Evolutionary conservation across 2,329 filamentous ascomycete genomes (phyloP).

Genomic region (Ophiostoma novo-ulmi): DNA sequence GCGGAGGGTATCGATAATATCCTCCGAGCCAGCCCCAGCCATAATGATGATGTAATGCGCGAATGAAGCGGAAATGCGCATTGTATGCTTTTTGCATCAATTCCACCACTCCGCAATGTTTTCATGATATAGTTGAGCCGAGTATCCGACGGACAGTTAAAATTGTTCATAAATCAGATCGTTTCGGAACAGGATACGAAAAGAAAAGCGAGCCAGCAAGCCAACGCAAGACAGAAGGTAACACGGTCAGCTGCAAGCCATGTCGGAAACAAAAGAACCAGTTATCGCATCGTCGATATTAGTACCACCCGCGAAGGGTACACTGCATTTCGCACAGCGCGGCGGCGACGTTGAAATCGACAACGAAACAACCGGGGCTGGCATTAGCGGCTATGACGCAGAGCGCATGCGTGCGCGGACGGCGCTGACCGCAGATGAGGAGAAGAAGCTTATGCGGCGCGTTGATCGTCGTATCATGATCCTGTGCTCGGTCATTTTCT

Average conservation of each 20-base stretch:
- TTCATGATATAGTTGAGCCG: neutral
- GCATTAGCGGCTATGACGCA: constrained; percentile 32
- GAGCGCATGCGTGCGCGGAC: constrained; percentile 37
- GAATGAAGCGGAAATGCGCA: constrained; percentile 14
- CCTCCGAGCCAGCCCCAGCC: constrained; percentile 16
- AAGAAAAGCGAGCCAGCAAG: neutral
- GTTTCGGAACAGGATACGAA: neutral
- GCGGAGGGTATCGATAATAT: constrained; percentile 23
- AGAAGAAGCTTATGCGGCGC: constrained; percentile 41
- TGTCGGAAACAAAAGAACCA: constrained; percentile 7
- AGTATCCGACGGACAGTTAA: neutral
- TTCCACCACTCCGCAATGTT: constrained; percentile 12
- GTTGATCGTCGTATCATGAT: constrained; percentile 43
- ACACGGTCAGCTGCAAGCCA: neutral
- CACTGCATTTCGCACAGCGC: constrained; percentile 17
- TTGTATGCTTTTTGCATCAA: constrained; percentile 25
- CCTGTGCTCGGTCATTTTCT: constrained; percentile 39
- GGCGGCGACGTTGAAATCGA: constrained; percentile 23
- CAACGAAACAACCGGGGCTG: neutral
- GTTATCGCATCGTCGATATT: neutral
- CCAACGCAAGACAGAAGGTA: neutral
- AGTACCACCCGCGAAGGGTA: neutral
- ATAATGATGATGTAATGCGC: neutral
- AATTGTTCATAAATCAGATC: neutral
- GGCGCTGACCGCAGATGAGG: constrained; percentile 35